Evolutionary conservation across 495 filamentous ascomycete species (phyloP).

Genomic region (Sporormia fimetaria): DNA sequence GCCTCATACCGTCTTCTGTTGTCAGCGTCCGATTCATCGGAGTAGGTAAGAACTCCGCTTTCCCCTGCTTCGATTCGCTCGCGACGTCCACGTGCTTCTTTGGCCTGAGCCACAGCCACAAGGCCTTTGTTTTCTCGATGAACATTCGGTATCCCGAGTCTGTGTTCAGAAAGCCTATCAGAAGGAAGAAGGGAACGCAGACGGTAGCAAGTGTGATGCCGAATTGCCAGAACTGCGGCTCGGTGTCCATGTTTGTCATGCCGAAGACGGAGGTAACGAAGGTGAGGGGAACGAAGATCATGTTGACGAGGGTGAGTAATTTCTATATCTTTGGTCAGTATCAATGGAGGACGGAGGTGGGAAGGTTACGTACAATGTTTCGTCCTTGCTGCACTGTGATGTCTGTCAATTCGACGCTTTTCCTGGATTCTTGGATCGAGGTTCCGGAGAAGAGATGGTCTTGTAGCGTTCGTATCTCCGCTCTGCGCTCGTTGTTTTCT

Average conservation of each 20-base stretch:
- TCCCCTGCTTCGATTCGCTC: background rate
- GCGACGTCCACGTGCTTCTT: conserved; percentile 1
- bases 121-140: conserved; percentile 8
- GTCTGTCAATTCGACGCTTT: conserved; percentile 31
- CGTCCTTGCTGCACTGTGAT: conserved; percentile 36
- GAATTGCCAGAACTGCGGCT: conserved; percentile 30
- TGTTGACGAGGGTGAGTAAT: conserved; percentile 38
- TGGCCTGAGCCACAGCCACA: conserved; percentile 10
- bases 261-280: conserved; percentile 39
- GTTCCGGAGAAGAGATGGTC: conserved; percentile 39
- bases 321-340: too few relatives aligned
- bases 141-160: conserved; percentile 20
- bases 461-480: conserved; percentile 32
- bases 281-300: conserved; percentile 40
- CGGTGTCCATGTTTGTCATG: conserved; percentile 36
- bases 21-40: conserved; percentile 5
- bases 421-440: conserved; percentile 33
- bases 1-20: conserved; percentile 13
- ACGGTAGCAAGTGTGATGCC: conserved; percentile 33
- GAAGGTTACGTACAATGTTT: too few relatives aligned
- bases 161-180: conserved; percentile 37
- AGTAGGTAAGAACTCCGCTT: background rate
- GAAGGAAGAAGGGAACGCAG: conserved; percentile 37
- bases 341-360: too few relatives aligned
- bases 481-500: conserved; percentile 25